Evolutionary conservation across 306 rosid genomes (phyloP).

Genomic region (Rosa multiflora): DNA sequence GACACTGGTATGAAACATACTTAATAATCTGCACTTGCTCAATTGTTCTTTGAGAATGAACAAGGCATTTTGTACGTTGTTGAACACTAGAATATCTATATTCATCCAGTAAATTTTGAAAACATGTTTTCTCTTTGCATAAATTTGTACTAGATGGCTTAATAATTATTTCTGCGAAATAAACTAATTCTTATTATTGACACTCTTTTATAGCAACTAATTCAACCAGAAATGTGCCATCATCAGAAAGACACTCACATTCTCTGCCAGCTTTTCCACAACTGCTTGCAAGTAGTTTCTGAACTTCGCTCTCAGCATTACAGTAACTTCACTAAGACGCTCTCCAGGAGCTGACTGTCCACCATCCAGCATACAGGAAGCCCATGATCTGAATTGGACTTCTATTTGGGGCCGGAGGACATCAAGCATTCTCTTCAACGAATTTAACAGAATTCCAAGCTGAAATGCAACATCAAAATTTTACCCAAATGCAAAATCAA

Average conservation of each 20-base stretch:
- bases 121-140: background rate
- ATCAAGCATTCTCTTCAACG: conserved; percentile 93
- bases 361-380: conserved; percentile 80
- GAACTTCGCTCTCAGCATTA: conserved; percentile 94
- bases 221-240: conserved; percentile 6
- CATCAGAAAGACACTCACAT: conserved; percentile 55
- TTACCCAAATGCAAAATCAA: conserved; percentile 5
- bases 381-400: conserved; percentile 90
- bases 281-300: conserved; percentile 84
- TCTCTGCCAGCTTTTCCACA: conserved; percentile 85
- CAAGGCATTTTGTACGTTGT: background rate
- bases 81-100: background rate
- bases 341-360: conserved; percentile 89
- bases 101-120: background rate
- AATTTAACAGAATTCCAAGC: conserved; percentile 85
- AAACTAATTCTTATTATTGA: background rate
- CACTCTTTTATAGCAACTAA: background rate
- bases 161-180: background rate
- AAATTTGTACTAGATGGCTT: background rate
- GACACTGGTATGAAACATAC: background rate
- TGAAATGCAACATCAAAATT: conserved; percentile 40
- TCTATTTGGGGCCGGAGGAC: conserved; percentile 83
- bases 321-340: conserved; percentile 96
- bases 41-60: background rate
- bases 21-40: background rate